Percentiles rank a stretch among this genome's conserved stretches.
These are phyloP conservation scores for Sisymbrium irio DNA, from an alignment of 345 rosid genomes.

Conservation along the genomic window DNA sequence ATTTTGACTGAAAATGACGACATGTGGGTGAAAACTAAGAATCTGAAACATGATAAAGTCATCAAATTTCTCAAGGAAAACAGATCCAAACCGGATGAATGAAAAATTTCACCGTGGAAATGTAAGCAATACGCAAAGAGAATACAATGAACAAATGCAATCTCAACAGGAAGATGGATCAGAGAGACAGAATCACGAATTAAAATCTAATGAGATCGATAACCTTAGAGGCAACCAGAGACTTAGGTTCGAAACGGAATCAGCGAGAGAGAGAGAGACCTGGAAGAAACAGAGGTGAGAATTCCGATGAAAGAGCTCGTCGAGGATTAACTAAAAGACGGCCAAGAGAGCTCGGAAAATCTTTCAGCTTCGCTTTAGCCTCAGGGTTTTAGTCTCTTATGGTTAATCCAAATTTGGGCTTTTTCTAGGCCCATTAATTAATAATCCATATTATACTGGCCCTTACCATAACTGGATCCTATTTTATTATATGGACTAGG, in stretches of 20 bases:
- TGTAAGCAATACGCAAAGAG: no score
- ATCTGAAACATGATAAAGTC: neutral
- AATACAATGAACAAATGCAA: no score
- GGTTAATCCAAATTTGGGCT: neutral
- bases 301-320: slow-evolving; percentile 9
- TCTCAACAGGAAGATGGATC: no score
- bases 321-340: slow-evolving; percentile 14
- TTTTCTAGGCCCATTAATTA: neutral
- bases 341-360: slow-evolving; percentile 23
- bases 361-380: neutral
- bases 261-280: neutral
- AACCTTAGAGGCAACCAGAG: neutral
- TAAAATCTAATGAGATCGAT: slow-evolving; percentile 7
- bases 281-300: neutral
- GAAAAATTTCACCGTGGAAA: no score
- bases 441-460: neutral
- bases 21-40: neutral
- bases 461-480: no score
- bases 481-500: no score
- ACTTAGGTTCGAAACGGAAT: neutral
- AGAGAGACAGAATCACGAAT: neutral
- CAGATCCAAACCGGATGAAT: neutral
- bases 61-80: neutral
- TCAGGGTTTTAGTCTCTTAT: slow-evolving; percentile 16
- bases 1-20: neutral